Conservation (phyloP, 805 yeast genomes). For the Cyberlindnera misumaiensis region DNA sequence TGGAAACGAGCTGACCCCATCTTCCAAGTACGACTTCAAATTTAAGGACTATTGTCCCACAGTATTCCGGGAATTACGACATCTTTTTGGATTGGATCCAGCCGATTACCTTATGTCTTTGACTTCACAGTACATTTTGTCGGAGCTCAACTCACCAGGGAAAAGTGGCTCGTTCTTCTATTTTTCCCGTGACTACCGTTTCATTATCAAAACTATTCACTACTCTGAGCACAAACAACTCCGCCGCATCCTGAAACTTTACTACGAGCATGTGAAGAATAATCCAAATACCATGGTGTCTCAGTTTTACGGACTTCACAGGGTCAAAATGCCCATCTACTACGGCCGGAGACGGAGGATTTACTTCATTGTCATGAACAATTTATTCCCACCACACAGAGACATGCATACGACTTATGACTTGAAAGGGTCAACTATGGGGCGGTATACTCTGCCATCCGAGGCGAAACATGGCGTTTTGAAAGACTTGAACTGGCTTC, state of each 20-base stretch:
- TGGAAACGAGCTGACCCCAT: conserved; percentile 87
- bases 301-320: conserved; percentile 94
- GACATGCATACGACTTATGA: conserved; percentile 84
- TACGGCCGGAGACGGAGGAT: conserved; percentile 54
- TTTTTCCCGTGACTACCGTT: conserved; percentile 87
- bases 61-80: conserved; percentile 81
- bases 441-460: conserved; percentile 48
- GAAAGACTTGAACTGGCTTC: conserved; percentile 88
- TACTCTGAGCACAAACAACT: conserved; percentile 86
- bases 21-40: conserved; percentile 91
- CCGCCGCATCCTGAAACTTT: conserved; percentile 63
- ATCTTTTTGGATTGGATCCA: conserved; percentile 81
- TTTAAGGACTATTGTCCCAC: conserved; percentile 95
- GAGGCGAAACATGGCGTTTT: conserved; percentile 41
- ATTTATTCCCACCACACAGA: conserved; percentile 88
- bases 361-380: conserved; percentile 94
- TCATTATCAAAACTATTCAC: conserved; percentile 93
- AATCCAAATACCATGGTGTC: conserved; percentile 87
- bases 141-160: conserved; percentile 93
- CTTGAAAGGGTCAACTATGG: conserved; percentile 88
- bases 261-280: conserved; percentile 69
- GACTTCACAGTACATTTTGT: conserved; percentile 86
- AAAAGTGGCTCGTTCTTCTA: conserved; percentile 95
- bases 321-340: conserved; percentile 78
- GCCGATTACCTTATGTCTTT: conserved; percentile 91